Conservation (phyloP, 2,329 filamentous ascomycete species). For the Botrytis aclada region DNA sequence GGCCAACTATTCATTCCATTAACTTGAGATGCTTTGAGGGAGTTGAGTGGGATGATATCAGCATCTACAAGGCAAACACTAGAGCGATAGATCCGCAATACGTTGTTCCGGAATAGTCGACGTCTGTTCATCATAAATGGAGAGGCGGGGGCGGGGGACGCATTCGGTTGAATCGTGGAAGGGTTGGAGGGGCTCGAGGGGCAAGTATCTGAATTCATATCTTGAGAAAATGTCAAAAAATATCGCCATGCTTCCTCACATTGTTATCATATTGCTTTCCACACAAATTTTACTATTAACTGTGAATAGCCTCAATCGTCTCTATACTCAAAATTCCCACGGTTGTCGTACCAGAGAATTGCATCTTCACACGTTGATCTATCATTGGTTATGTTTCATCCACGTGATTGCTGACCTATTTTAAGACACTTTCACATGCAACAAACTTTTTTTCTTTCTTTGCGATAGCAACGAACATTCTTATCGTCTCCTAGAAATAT, state of each 20-base stretch:
- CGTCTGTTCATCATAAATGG: not conserved
- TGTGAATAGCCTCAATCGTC: no score
- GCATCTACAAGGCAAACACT: constrained; percentile 15
- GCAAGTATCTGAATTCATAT: not conserved
- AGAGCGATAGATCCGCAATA: constrained; percentile 19
- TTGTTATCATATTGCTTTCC: not conserved
- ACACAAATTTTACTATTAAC: accelerated
- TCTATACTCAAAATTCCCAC: not conserved
- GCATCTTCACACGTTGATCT: not conserved
- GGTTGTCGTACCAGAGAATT: not conserved
- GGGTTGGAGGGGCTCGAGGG: not conserved
- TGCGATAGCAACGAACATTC: constrained; percentile 8
- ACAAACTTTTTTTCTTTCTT: not conserved
- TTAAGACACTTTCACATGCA: constrained; percentile 2
- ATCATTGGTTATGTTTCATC: constrained; percentile 8
- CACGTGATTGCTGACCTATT: not conserved
- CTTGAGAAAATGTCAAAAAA: not conserved
- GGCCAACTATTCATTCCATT: constrained; percentile 15
- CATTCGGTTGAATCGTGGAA: not conserved
- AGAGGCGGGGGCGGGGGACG: not conserved
- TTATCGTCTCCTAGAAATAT: constrained; percentile 5
- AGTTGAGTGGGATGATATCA: constrained; percentile 22
- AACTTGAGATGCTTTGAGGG: constrained; percentile 24
- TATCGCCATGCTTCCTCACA: not conserved
- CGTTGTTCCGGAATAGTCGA: constrained; percentile 18